Evolutionary conservation across 352 stramenopile species (phyloP).

Genomic region (Plasmopara halstedii): DNA sequence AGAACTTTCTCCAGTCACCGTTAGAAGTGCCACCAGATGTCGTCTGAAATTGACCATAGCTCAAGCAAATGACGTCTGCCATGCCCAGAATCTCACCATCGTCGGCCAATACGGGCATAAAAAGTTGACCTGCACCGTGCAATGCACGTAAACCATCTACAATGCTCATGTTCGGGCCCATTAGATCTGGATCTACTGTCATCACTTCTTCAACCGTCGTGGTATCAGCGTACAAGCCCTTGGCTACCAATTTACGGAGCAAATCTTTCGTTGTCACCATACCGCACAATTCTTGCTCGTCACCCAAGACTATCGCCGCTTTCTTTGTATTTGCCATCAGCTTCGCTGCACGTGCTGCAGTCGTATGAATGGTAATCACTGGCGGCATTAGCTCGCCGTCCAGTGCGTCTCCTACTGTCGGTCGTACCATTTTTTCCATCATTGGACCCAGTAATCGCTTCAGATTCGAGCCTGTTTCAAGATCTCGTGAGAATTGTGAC

Average conservation of each 20-base stretch:
- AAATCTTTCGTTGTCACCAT: constrained; percentile 85
- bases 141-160: constrained; percentile 80
- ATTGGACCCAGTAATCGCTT: constrained; percentile 72
- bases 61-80: constrained; percentile 83
- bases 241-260: constrained; percentile 80
- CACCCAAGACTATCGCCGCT: constrained; percentile 70
- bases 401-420: constrained; percentile 71
- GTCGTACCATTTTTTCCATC: constrained; percentile 87
- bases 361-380: constrained; percentile 66
- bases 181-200: constrained; percentile 72
- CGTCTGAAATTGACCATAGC: constrained; percentile 82
- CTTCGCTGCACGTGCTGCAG: constrained; percentile 62
- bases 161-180: constrained; percentile 70
- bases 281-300: constrained; percentile 57
- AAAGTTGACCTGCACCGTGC: constrained; percentile 77
- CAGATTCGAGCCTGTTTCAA: constrained; percentile 58
- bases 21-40: constrained; percentile 58
- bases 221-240: constrained; percentile 62
- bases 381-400: constrained; percentile 77
- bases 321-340: constrained; percentile 84
- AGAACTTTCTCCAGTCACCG: constrained; percentile 84
- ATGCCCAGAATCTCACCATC: constrained; percentile 79
- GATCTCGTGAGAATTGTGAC: constrained; percentile 71
- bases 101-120: constrained; percentile 77
- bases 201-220: constrained; percentile 81